Conservation (phyloP, 176 grass and related monocot genomes). For the Urochloa ruziziensis region DNA sequence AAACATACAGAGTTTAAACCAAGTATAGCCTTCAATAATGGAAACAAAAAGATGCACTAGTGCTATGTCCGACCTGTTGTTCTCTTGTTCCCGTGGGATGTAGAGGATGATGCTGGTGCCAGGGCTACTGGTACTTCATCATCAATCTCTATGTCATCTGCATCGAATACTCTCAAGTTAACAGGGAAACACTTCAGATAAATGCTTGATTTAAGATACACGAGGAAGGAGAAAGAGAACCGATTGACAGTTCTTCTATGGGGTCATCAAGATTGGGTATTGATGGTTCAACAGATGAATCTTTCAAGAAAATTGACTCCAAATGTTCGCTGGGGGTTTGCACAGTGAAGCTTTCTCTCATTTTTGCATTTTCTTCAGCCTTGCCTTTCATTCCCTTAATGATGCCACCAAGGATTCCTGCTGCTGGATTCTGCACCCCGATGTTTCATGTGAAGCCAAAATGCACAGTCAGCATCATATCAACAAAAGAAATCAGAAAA, state of each 20-base stretch:
- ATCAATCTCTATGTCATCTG: conserved; percentile 96
- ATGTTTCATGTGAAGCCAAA: conserved; percentile 33
- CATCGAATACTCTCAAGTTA: conserved; percentile 35
- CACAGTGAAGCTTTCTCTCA: conserved; percentile 35
- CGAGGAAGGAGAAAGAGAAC: conserved; percentile 52
- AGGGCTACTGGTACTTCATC: conserved; percentile 41
- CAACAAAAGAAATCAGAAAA: conserved; percentile 17
- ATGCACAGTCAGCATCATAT: not conserved
- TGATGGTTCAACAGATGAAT: conserved; percentile 50
- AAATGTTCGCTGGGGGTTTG: conserved; percentile 42
- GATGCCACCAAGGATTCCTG: conserved; percentile 75
- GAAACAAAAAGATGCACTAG: not conserved
- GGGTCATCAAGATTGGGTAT: conserved; percentile 27
- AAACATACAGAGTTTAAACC: not conserved
- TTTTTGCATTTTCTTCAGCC: conserved; percentile 48
- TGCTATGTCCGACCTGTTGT: conserved; percentile 35
- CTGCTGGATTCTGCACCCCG: conserved; percentile 48
- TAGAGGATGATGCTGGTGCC: conserved; percentile 50
- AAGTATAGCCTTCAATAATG: not conserved
- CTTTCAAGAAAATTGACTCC: conserved; percentile 70
- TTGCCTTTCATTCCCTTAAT: conserved; percentile 85
- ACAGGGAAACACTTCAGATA: conserved; percentile 15
- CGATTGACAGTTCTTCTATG: conserved; percentile 74
- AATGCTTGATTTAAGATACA: conserved; percentile 36
- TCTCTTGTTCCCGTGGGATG: conserved; percentile 44